Conservation (phyloP, 306 rosid genomes). For the Glycine soja region DNA sequence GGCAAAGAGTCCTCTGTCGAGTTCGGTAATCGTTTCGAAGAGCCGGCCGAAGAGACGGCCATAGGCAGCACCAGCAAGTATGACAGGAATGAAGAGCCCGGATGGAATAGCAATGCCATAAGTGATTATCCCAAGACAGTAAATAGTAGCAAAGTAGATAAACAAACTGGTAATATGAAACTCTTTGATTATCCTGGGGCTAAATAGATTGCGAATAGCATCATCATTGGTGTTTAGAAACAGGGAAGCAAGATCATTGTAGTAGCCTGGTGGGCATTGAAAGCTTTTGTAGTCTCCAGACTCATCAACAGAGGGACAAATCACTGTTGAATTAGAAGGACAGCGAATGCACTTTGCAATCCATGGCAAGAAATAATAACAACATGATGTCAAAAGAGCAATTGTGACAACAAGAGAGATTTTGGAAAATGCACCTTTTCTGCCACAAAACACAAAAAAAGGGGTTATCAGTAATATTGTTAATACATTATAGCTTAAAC, state of each 20-base stretch:
- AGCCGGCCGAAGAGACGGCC: slow-evolving; percentile 83
- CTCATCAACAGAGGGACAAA: slow-evolving; percentile 69
- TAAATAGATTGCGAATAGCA: slow-evolving; percentile 86
- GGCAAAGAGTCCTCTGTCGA: slow-evolving; percentile 79
- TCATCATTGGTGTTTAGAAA: slow-evolving; percentile 90
- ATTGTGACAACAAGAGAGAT: slow-evolving; percentile 64
- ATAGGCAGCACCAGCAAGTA: slow-evolving; percentile 90
- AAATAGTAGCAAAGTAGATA: slow-evolving; percentile 68
- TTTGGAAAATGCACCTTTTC: slow-evolving; percentile 74
- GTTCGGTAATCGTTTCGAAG: slow-evolving; percentile 59
- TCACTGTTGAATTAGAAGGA: slow-evolving; percentile 55
- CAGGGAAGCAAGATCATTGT: slow-evolving; percentile 95
- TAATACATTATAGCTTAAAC: neutral
- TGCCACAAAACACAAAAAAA: slow-evolving; percentile 55
- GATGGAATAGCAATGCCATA: slow-evolving; percentile 96
- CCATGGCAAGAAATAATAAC: slow-evolving; percentile 83
- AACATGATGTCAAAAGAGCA: slow-evolving; percentile 77
- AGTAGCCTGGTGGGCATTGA: slow-evolving; percentile 80
- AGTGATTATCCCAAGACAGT: slow-evolving; percentile 77
- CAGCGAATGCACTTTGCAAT: slow-evolving; percentile 70
- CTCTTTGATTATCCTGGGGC: slow-evolving; percentile 62
- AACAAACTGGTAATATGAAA: slow-evolving; percentile 73
- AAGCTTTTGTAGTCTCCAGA: slow-evolving; percentile 84
- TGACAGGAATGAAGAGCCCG: slow-evolving; percentile 95
- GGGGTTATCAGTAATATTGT: slow-evolving; percentile 7